Evolutionary conservation across 2,329 filamentous ascomycete species (phyloP).

Genomic region (Fusarium nanum): DNA sequence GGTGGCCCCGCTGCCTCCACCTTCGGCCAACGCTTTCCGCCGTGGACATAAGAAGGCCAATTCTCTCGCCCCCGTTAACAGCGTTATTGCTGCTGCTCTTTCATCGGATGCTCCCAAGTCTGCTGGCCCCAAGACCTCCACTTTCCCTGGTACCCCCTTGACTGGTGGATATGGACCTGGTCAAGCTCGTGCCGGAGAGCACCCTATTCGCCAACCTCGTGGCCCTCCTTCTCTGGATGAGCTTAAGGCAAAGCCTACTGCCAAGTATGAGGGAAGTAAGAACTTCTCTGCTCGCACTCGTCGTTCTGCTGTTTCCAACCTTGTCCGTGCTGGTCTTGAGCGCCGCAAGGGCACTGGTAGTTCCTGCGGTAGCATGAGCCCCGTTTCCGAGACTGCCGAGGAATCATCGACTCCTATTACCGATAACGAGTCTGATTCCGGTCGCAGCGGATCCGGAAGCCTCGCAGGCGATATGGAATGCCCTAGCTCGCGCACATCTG

Average conservation of each 20-base stretch:
- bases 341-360: slow-evolving; percentile 82
- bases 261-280: slow-evolving; percentile 94
- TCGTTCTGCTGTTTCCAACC: slow-evolving; percentile 89
- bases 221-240: slow-evolving; percentile 93
- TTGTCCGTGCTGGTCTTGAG: slow-evolving; percentile 89
- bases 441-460: slow-evolving; percentile 80
- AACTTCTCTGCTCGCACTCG: slow-evolving; percentile 96
- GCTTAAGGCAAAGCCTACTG: slow-evolving; percentile 87
- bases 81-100: slow-evolving; percentile 57
- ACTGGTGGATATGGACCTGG: slow-evolving; percentile 92
- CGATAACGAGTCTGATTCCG: slow-evolving; percentile 80
- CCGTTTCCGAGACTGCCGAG: slow-evolving; percentile 83
- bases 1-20: slow-evolving; percentile 79
- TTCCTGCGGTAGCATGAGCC: slow-evolving; percentile 82
- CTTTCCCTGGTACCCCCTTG: slow-evolving; percentile 82
- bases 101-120: slow-evolving; percentile 64
- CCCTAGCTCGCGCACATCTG: slow-evolving; percentile 80
- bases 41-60: slow-evolving; percentile 92
- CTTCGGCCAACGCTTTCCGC: slow-evolving; percentile 91
- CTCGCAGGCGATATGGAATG: slow-evolving; percentile 77
- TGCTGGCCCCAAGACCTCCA: slow-evolving; percentile 79
- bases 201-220: slow-evolving; percentile 91
- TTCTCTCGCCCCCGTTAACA: slow-evolving; percentile 75
- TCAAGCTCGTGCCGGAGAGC: slow-evolving; percentile 91
- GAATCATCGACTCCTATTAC: slow-evolving; percentile 74